phyloP scores from a whole-genome alignment of 2,329 filamentous ascomycete species.

The Metarhizium brunneum region DNA sequence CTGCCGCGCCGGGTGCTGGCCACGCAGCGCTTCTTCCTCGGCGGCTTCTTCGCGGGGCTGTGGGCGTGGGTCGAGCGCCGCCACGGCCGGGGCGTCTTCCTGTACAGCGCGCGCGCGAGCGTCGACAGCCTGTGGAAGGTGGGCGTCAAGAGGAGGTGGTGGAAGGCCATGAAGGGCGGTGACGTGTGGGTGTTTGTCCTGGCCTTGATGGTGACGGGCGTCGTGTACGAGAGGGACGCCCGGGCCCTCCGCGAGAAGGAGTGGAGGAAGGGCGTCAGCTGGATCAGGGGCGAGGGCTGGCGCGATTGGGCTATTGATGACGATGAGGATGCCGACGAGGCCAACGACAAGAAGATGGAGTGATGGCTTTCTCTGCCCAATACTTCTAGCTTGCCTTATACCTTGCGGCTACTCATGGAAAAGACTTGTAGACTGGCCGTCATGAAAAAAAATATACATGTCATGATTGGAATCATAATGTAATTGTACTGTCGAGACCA shows the following conservation, averaged over 20 bases:
- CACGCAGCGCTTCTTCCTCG: slow-evolving; percentile 81
- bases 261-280: slow-evolving; percentile 64
- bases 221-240: slow-evolving; percentile 65
- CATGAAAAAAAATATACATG: no score
- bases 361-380: no score
- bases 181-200: slow-evolving; percentile 78
- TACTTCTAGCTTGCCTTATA: no score
- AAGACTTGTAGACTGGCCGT: no score
- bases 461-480: no score
- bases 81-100: slow-evolving; percentile 57
- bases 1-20: slow-evolving; percentile 67
- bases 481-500: no score
- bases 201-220: slow-evolving; percentile 68
- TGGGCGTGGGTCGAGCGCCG: slow-evolving; percentile 72
- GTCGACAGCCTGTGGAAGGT: slow-evolving; percentile 87
- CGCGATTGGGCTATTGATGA: slow-evolving; percentile 53
- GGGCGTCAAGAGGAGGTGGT: slow-evolving; percentile 82
- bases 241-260: slow-evolving; percentile 56
- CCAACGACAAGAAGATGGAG: slow-evolving; percentile 11
- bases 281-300: slow-evolving; percentile 68
- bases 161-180: slow-evolving; percentile 71
- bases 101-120: slow-evolving; percentile 71
- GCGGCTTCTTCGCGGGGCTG: slow-evolving; percentile 74
- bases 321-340: slow-evolving; percentile 15
- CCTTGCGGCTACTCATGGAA: no score